A percentile compares a stretch with the other conserved stretches of the same genome.
phyloP scores from a whole-genome alignment of 2,329 filamentous ascomycete genomes.

The Pseudogymnoascus sp. region DNA sequence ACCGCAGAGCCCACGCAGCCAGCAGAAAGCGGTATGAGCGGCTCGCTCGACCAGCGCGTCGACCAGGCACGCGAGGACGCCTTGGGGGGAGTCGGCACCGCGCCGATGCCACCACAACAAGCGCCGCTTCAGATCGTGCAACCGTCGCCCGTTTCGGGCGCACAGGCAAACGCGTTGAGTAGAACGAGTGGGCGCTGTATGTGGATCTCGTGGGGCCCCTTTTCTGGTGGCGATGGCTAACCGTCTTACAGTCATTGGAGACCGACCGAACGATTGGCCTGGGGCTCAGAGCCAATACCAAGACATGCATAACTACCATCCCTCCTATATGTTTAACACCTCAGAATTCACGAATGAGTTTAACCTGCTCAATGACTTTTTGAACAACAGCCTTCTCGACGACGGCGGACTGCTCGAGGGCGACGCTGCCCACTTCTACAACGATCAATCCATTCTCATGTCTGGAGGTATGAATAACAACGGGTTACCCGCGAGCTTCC shows the following conservation, averaged over 20 bases:
- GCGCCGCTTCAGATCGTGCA: constrained; percentile 62
- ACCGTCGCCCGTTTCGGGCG: constrained; percentile 60
- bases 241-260: constrained; percentile 58
- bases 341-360: constrained; percentile 91
- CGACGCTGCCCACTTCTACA: constrained; percentile 55
- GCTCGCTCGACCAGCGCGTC: constrained; percentile 49
- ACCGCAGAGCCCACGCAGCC: constrained; percentile 45
- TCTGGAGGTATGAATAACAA: constrained; percentile 41
- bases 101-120: constrained; percentile 35
- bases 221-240: constrained; percentile 22
- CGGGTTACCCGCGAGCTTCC: constrained; percentile 25
- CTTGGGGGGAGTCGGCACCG: constrained; percentile 30
- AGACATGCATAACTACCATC: constrained; percentile 90
- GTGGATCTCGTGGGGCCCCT: constrained; percentile 32
- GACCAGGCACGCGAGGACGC: constrained; percentile 38
- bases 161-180: constrained; percentile 54
- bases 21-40: constrained; percentile 40
- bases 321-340: constrained; percentile 90
- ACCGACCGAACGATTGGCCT: constrained; percentile 70
- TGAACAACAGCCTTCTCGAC: constrained; percentile 85
- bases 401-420: constrained; percentile 67
- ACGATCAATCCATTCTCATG: constrained; percentile 43
- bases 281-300: constrained; percentile 70
- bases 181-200: constrained; percentile 68
- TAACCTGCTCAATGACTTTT: constrained; percentile 91